Conservation (phyloP, 2,329 filamentous ascomycete genomes). For the Camptophora hylomeconis region DNA sequence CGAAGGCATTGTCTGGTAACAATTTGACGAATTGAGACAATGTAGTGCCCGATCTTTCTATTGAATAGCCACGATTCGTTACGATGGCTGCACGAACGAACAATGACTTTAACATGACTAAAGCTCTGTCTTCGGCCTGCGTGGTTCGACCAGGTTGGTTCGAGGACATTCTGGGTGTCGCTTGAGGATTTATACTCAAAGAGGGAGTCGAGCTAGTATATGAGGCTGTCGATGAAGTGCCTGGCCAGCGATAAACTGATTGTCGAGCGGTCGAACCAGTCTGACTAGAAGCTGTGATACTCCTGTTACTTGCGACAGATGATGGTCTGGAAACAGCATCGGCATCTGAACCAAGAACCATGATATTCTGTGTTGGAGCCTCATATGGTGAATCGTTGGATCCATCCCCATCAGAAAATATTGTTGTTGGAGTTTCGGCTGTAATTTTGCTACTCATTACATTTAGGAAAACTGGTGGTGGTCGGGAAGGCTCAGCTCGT, state of each 20-base stretch:
- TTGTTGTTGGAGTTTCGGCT: slow-evolving; percentile 75
- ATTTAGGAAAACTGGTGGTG: too few relatives aligned
- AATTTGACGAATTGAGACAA: slow-evolving; percentile 65
- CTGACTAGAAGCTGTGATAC: too few relatives aligned
- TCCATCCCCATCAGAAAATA: slow-evolving; percentile 90
- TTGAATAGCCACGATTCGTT: slow-evolving; percentile 12
- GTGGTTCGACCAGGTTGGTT: slow-evolving; percentile 17
- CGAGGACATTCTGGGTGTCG: too few relatives aligned
- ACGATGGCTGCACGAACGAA: slow-evolving; percentile 62
- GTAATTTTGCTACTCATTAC: slow-evolving; percentile 4
- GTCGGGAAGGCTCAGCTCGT: too few relatives aligned
- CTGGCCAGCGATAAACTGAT: too few relatives aligned
- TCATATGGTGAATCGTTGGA: slow-evolving; percentile 74
- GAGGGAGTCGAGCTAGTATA: too few relatives aligned
- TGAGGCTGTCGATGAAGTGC: too few relatives aligned
- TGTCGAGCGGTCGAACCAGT: too few relatives aligned
- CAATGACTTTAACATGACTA: slow-evolving; percentile 64
- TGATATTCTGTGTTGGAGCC: slow-evolving; percentile 70
- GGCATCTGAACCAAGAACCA: slow-evolving; percentile 65
- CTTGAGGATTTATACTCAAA: too few relatives aligned
- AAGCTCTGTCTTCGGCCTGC: slow-evolving; percentile 56
- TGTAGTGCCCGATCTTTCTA: slow-evolving; percentile 46
- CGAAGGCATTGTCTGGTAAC: slow-evolving; percentile 66
- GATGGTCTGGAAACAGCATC: too few relatives aligned
- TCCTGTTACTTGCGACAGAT: too few relatives aligned